Base-by-base conservation (phyloP, 2,329 filamentous ascomycete genomes). In the Penicillium oxalicum region DNA sequence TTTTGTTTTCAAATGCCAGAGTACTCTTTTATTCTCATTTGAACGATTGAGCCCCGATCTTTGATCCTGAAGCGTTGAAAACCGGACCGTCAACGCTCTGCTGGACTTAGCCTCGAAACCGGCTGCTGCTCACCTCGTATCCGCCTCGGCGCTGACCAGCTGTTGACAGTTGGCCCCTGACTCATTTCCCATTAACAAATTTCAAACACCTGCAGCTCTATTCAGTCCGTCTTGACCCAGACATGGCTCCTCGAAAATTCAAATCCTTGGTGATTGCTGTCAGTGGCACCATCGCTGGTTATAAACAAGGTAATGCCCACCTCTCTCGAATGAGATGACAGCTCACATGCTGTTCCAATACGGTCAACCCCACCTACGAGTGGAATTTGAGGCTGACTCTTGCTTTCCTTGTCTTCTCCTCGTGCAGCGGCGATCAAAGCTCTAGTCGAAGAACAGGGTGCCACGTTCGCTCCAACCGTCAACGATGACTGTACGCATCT, bases 271-370 rank as follows among this genome's bases (percentile, higher is more conserved):
- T 70, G 4, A 70, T 88, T 40, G 78, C 76, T 24, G 63, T 86
- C 26, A 83, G 79, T 48, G 84, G 84, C 51, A 78, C 77, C 4
- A 83, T 87, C 55, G 68, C 76, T 1, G 70, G 72, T 4, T 65
- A 72, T 25, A 78, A 74, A 3, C 82, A 87, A 55, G 62, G 70
- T 71, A 56, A 28, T 24, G 35, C 37, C 13, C 45, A 34, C 36
- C 25, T 29, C 40, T 26, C 24, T 37, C 41, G 27, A 35, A 44
- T 34, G 9, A 12, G 39, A 40, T 35, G 13, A 29, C 29, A 45
- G 25, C 18, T 18, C 18, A 18, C 18, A 18, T 18, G 18, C 18
- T 18, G 18, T 18, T 18, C 18, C 18, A 18, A 18, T 2, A 18
- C 18, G 18, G 18, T 18, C 18, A 18, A 28, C 32, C 36, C 44